phyloP scores from a whole-genome alignment of 352 stramenopile genomes.

The Phytophthora agathidicida region DNA sequence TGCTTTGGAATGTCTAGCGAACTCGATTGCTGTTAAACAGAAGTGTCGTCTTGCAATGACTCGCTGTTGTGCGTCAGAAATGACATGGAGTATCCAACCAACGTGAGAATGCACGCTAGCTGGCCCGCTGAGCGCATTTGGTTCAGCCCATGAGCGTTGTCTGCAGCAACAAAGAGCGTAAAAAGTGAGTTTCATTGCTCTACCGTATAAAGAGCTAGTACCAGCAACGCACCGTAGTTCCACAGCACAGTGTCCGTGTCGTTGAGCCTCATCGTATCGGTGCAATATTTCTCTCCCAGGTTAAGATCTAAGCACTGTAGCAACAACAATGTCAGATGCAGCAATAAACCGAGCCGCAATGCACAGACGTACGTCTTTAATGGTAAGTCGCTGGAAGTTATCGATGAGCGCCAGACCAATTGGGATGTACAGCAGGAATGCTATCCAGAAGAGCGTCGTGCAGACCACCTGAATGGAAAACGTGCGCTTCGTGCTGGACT shows the following conservation, averaged over 20 bases:
- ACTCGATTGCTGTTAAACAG: constrained; percentile 1
- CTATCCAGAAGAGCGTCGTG: constrained; percentile 59
- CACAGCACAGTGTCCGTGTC: constrained; percentile 63
- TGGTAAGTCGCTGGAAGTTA: constrained; percentile 49
- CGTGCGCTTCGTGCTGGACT: constrained; percentile 36
- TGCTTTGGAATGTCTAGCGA: too few species aligned
- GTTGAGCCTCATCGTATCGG: constrained; percentile 53
- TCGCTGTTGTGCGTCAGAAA: constrained; percentile 54
- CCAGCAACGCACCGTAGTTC: constrained; percentile 57
- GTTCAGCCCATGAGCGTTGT: constrained; percentile 38
- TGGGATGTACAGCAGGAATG: constrained; percentile 75
- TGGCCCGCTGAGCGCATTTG: constrained; percentile 60
- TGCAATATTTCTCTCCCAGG: constrained; percentile 66
- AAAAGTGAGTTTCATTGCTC: background rate
- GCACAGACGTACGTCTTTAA: constrained; percentile 30
- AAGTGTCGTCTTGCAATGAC: constrained; percentile 24
- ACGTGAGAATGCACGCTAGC: constrained; percentile 37
- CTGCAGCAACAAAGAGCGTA: background rate
- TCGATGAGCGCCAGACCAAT: constrained; percentile 59
- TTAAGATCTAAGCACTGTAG: constrained; percentile 49
- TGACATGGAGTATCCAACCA: constrained; percentile 59
- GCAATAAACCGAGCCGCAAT: background rate
- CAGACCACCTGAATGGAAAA: constrained; percentile 46
- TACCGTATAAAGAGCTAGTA: background rate
- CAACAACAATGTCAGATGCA: background rate